These are phyloP conservation scores for Plasmodium falciparum DNA, from an alignment of 169 alveolate genomes.

Conservation along the genomic window DNA sequence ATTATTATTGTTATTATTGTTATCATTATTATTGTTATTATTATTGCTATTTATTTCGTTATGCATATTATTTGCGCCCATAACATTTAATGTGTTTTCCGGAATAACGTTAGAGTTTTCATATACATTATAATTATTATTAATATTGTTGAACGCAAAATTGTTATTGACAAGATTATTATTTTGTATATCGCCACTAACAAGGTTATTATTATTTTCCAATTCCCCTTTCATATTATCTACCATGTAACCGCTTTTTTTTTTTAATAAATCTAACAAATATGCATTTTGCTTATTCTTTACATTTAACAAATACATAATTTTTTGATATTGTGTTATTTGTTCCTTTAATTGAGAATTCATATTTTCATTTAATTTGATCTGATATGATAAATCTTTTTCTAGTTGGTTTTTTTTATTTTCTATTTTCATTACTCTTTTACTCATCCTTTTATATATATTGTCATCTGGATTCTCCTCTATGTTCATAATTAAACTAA, in stretches of 20 bases:
- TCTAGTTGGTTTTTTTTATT: slow-evolving; percentile 53
- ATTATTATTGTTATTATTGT: no score
- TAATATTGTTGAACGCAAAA: neutral
- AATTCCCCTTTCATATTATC: no score
- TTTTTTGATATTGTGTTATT: slow-evolving; percentile 42
- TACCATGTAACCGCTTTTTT: neutral
- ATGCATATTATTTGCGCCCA: no score
- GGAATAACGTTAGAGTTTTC: no score
- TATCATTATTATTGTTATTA: no score
- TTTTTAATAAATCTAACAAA: slow-evolving; percentile 13
- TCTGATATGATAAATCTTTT: slow-evolving; percentile 50
- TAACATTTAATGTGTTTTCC: no score
- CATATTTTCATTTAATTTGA: slow-evolving; percentile 53
- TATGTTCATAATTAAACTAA: slow-evolving; percentile 26
- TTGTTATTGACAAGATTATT: neutral
- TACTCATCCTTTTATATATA: slow-evolving; percentile 46
- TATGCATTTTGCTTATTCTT: slow-evolving; percentile 47
- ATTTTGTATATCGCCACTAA: neutral
- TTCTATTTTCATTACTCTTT: slow-evolving; percentile 22
- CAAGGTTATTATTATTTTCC: neutral
- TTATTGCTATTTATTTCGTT: no score
- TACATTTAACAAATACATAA: slow-evolving; percentile 22
- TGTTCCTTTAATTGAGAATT: slow-evolving; percentile 42
- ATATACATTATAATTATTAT: neutral
- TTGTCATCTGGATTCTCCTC: slow-evolving; percentile 37